A percentile compares a stretch with the other conserved stretches of the same genome.
Conservation (phyloP, 2,329 filamentous ascomycete species). For the Fusarium sp. region DNA sequence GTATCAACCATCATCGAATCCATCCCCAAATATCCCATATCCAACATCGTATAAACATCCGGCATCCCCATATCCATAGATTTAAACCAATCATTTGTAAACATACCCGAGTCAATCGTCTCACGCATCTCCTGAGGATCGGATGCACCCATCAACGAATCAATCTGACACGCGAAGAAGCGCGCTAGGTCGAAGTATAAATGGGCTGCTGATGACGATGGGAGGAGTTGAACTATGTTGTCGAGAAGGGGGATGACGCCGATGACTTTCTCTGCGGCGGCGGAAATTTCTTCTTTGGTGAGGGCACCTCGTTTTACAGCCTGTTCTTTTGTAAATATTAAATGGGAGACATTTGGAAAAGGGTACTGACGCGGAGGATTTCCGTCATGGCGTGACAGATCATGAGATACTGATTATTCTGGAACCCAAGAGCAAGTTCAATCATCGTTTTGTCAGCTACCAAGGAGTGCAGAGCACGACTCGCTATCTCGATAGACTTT, state of each 20-base stretch:
- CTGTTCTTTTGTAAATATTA: neutral
- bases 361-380: neutral
- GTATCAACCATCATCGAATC: conserved; percentile 14
- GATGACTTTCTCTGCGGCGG: conserved; percentile 15
- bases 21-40: conserved; percentile 19
- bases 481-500: conserved; percentile 1
- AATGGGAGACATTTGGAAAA: too few species aligned
- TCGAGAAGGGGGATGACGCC: conserved; percentile 5
- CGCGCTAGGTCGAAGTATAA: conserved; percentile 22
- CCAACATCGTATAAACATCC: conserved; percentile 5
- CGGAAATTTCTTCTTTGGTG: neutral
- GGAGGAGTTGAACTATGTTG: conserved; percentile 10
- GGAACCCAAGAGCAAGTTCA: conserved; percentile 8
- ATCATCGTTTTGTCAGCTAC: neutral
- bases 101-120: conserved; percentile 18
- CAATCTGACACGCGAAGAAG: conserved; percentile 23
- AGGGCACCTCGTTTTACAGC: conserved; percentile 12
- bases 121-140: conserved; percentile 2
- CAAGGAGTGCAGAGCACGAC: neutral
- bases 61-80: conserved; percentile 11
- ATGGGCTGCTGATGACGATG: conserved; percentile 6
- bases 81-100: conserved; percentile 26
- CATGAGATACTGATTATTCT: conserved; percentile 25
- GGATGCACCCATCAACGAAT: neutral
- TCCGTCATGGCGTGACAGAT: conserved; percentile 12